Evolutionary conservation across 1,284 basidiomycete species (phyloP), one percentile per base, ranked within the genome.

Genomic region (Kalmanozyma brasiliensis): DNA sequence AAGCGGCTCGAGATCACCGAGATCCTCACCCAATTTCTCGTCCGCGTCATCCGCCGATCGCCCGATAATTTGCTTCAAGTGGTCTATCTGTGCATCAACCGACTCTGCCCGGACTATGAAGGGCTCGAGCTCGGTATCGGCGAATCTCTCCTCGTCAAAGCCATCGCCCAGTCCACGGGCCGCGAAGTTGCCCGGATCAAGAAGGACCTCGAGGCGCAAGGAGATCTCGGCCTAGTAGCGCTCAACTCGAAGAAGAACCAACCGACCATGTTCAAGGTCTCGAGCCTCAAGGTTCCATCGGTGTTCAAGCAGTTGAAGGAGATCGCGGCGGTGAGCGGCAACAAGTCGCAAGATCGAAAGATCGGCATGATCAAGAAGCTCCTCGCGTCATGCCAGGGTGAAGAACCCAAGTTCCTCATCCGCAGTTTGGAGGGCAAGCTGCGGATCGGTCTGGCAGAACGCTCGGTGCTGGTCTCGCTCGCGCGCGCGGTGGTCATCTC

Each of bases 51-150:
- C 46, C 88, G 90, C 79, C 86, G 91, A 32, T 91, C 92, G 64
- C 88, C 72, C 4, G 85, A 88, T 49, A 89, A 88, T 47, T 86
- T 99, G 24, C 86, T 98, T 13, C 91, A 93, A 77, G 88, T 90
- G 0, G 90, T 98, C 3, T 99, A 99, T 79, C 87, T 99, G 2
- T 98, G 95, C 81, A 97, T 98, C 82, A 99, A 99, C 80, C 86
- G 94, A 90, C 83, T 98, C 42, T 91, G 93, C 75, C 95, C 96
- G 10, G 96, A 98, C 83, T 98, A 98, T 83, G 86, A 93, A 70
- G 95, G 96, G 4, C 86, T 97, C 41, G 96, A 99, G 82, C 87
- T 99, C 0, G 96, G 96, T 29, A 95, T 98, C 59, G 96, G 96
- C 26, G 96, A 99, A 83, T 92, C 91, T 65, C 84, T 98, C 19